A percentile compares a stretch with the other conserved stretches of the same genome.
phyloP scores from a whole-genome alignment of 371 early-diverging fungal genomes.

The Paraphysoderma sedebokerense region DNA sequence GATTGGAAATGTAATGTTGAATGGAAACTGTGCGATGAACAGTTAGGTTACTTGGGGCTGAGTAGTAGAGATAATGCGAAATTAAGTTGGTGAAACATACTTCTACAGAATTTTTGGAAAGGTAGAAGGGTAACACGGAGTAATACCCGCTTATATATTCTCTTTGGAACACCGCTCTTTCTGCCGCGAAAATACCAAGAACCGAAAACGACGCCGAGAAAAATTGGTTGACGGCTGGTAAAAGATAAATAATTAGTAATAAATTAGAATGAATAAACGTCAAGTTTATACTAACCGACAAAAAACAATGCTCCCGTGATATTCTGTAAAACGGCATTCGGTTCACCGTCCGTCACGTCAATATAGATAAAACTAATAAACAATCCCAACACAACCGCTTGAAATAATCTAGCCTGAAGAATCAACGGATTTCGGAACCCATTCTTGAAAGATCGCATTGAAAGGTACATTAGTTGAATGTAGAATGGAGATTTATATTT shows the following conservation, averaged over 20 bases:
- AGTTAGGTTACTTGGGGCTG: too few relatives aligned
- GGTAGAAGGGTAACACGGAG: slow-evolving; percentile 28
- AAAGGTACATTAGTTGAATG: slow-evolving; percentile 4
- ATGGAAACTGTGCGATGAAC: slow-evolving; percentile 21
- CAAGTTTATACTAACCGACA: too few relatives aligned
- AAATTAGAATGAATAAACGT: too few relatives aligned
- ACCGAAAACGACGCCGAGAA: slow-evolving; percentile 23
- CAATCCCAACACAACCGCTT: slow-evolving; percentile 16
- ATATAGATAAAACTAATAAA: slow-evolving; percentile 21
- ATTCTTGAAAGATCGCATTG: slow-evolving; percentile 10
- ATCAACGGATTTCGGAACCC: slow-evolving; percentile 17
- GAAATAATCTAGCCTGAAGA: slow-evolving; percentile 11
- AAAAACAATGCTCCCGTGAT: slow-evolving; percentile 40
- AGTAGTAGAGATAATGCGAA: too few relatives aligned
- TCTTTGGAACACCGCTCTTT: slow-evolving; percentile 32
- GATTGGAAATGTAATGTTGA: slow-evolving; percentile 25
- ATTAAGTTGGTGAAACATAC: too few relatives aligned
- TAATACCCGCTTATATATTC: slow-evolving; percentile 46
- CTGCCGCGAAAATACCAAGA: slow-evolving; percentile 28
- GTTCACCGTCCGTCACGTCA: neutral
- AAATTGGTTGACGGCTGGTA: slow-evolving; percentile 19
- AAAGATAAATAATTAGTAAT: too few relatives aligned
- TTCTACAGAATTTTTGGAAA: slow-evolving; percentile 28
- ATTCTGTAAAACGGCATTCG: slow-evolving; percentile 17
- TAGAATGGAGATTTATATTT: neutral